Evolutionary conservation across 176 grass and related monocot genomes (phyloP).

Genomic region (Phragmites australis): DNA sequence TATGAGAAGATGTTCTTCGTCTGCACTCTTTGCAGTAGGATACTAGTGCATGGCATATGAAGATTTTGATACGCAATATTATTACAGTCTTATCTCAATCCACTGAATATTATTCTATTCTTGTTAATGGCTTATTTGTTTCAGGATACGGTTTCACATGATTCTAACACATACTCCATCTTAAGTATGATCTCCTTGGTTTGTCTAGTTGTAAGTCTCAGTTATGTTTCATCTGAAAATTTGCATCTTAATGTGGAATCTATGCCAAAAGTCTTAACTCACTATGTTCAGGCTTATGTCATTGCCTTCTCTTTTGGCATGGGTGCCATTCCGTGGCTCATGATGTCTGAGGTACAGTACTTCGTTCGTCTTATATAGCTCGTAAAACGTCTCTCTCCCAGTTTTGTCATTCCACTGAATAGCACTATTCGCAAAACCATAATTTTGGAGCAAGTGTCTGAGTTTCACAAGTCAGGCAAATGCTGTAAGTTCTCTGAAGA

Average conservation of each 20-base stretch:
- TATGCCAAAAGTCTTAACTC: slow-evolving; percentile 3
- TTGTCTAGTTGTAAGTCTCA: slow-evolving; percentile 71
- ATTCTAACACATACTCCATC: slow-evolving; percentile 59
- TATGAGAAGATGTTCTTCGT: not conserved
- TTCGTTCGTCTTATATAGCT: not conserved
- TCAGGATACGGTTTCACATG: slow-evolving; percentile 62
- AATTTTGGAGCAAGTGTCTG: not conserved
- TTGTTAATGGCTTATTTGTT: slow-evolving; percentile 31
- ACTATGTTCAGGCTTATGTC: slow-evolving; percentile 66
- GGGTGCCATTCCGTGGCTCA: slow-evolving; percentile 97
- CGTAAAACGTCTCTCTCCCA: not conserved
- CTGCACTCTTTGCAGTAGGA: not conserved
- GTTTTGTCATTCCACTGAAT: not conserved
- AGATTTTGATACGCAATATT: not conserved
- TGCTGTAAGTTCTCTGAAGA: not conserved
- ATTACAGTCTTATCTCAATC: not conserved
- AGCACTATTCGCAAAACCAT: not conserved
- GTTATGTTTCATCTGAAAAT: slow-evolving; percentile 5
- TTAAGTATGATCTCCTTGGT: slow-evolving; percentile 81
- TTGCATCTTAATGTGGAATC: not conserved
- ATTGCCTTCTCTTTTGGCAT: slow-evolving; percentile 83
- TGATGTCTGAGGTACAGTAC: slow-evolving; percentile 92
- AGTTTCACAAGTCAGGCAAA: not conserved
- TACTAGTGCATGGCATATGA: not conserved
- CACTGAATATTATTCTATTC: not conserved